phyloP scores from a whole-genome alignment of 768 basidiomycete genomes.

The Boletus subparvulus region DNA sequence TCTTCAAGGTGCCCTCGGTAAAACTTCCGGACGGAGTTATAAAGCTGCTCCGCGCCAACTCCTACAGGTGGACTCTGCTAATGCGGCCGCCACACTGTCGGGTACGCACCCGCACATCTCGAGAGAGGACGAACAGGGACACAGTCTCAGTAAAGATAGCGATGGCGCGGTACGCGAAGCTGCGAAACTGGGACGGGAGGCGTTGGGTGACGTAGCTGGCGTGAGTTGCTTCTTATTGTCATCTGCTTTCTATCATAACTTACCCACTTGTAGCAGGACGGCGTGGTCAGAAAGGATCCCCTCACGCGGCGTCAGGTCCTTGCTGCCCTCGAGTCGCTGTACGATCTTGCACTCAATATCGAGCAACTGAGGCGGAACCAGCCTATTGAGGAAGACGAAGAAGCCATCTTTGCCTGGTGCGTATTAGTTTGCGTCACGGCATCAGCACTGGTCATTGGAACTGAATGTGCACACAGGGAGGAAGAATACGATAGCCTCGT shows the following conservation, averaged over 20 bases:
- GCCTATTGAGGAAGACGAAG: constrained; percentile 54
- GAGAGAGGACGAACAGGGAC: constrained; percentile 45
- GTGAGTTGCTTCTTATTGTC: constrained; percentile 33
- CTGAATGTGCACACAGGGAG: constrained; percentile 45
- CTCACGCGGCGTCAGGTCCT: constrained; percentile 78
- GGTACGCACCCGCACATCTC: constrained; percentile 50
- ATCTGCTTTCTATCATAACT: neutral
- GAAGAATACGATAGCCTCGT: constrained; percentile 54
- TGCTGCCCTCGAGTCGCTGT: constrained; percentile 76
- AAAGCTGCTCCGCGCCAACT: constrained; percentile 97
- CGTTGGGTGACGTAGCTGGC: constrained; percentile 60
- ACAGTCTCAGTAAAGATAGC: constrained; percentile 31
- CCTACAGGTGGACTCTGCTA: constrained; percentile 75
- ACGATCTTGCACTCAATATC: constrained; percentile 78
- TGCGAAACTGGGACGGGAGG: constrained; percentile 71
- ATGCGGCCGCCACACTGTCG: constrained; percentile 36
- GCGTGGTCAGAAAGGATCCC: constrained; percentile 66
- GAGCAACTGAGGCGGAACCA: constrained; percentile 85
- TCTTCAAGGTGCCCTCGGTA: constrained; percentile 91
- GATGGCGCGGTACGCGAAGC: constrained; percentile 70
- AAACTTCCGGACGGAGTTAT: constrained; percentile 89
- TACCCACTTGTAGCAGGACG: constrained; percentile 47
- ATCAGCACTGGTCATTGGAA: neutral
- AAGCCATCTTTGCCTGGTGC: constrained; percentile 46
- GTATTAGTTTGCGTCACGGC: constrained; percentile 16